Conservation (phyloP, 1,284 basidiomycete species). For the Laetiporus sulphureus region DNA sequence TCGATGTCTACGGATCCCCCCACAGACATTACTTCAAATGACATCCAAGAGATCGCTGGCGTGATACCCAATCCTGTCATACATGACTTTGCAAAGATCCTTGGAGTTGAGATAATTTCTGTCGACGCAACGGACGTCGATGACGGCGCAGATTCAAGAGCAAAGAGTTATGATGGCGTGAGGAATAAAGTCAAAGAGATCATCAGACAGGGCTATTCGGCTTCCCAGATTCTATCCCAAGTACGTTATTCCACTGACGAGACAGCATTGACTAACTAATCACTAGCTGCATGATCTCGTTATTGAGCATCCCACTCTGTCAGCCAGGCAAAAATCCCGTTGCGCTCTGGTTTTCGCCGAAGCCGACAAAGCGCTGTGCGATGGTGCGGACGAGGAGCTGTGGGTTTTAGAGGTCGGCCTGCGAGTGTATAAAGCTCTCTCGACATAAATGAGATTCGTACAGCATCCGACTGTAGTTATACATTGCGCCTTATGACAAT, state of each 20-base stretch:
- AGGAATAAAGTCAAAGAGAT: slow-evolving; percentile 69
- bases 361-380: slow-evolving; percentile 93
- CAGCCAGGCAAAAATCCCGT: slow-evolving; percentile 75
- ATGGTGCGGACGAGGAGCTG: slow-evolving; percentile 97
- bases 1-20: slow-evolving; percentile 65
- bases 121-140: slow-evolving; percentile 48
- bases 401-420: slow-evolving; percentile 89
- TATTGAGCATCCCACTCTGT: slow-evolving; percentile 75
- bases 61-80: slow-evolving; percentile 82
- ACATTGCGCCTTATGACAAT: background rate
- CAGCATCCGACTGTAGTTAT: background rate
- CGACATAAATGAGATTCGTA: slow-evolving; percentile 6
- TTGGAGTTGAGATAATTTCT: slow-evolving; percentile 68
- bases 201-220: slow-evolving; percentile 88
- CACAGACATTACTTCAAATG: slow-evolving; percentile 61
- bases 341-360: slow-evolving; percentile 88
- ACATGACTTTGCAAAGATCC: slow-evolving; percentile 55
- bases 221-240: slow-evolving; percentile 86
- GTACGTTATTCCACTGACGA: slow-evolving; percentile 44
- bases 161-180: slow-evolving; percentile 63
- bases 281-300: slow-evolving; percentile 86
- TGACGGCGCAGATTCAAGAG: slow-evolving; percentile 24
- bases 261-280: background rate
- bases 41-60: slow-evolving; percentile 96
- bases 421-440: slow-evolving; percentile 61